Evolutionary conservation across 2,329 filamentous ascomycete genomes (phyloP), one percentile per base, ranked within the genome.

Genomic region (Talaromyces sp.): DNA sequence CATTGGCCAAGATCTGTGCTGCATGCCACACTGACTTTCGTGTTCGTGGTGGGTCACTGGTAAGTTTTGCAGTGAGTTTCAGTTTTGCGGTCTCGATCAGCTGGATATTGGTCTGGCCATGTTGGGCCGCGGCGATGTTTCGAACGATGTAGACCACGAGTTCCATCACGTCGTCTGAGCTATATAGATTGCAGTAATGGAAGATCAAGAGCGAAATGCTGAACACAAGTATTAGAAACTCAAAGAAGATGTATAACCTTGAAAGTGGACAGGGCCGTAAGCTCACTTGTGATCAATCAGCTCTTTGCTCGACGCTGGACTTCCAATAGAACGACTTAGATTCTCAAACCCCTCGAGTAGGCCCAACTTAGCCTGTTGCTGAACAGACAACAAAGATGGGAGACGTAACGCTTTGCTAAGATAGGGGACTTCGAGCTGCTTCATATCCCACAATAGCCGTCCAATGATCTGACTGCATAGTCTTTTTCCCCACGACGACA

Each of bases 91-190:
- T 39, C 9, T 61, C 37, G 12, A 61, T 56, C 2, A 56, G 33
- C 9, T 56, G 48, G 16, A 33, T 52, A 12, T 33, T 52, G 0
- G 25, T 52, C 9, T 33, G 52, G 18, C 39, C 31, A 6, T 56
- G 31, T 7, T 23, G 31, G 16, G 52, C 12, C 37, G 52, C n/a
- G 52, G 52, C 52, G 21, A 56, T 2, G 8, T 56, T 52, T 33
- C 59, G 50, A n/a, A 61, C 59, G 28, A 61, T 31, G 23, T 55
- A 61, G 8, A 61, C 59, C 3, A 61, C 59, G 9, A 61, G 48
- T 16, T 61, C 59, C 59, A 61, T 61, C n/a, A 61, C 48, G 12
- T 56, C 52, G 28, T 61, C 59, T 21, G 59, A 52, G 37, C 59
- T 61, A 11, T 61, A 55, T 5, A 61, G 59, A 42, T 55, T 55